Conservation (phyloP, 441 rosid species). For the Eutrema salsugineum region DNA sequence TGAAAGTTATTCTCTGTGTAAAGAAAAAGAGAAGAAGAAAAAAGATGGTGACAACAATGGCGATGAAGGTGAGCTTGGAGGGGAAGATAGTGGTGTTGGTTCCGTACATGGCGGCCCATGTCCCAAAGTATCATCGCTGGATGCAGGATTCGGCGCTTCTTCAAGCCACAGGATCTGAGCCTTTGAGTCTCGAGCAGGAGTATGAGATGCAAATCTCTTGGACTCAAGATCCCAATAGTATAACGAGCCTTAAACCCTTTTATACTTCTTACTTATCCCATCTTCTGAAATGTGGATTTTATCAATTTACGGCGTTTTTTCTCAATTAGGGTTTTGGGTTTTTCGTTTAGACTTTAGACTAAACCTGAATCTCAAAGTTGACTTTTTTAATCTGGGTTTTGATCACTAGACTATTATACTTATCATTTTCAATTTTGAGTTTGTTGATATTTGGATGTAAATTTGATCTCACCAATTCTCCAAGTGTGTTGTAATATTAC, state of each 20-base stretch:
- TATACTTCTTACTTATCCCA: neutral
- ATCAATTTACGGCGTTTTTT: neutral
- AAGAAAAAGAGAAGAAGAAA: neutral
- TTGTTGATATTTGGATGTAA: neutral
- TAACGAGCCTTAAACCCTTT: neutral
- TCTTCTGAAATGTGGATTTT: neutral
- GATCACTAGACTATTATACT: neutral
- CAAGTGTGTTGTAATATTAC: neutral
- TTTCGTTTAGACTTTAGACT: neutral
- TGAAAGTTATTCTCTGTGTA: neutral
- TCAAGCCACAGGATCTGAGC: conserved; percentile 85
- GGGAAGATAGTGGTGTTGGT: conserved; percentile 73
- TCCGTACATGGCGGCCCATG: conserved; percentile 81
- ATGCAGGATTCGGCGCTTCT: conserved; percentile 90
- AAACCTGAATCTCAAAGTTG: neutral
- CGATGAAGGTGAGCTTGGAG: conserved; percentile 63
- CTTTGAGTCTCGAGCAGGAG: conserved; percentile 82
- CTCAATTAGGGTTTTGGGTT: conserved; percentile 14
- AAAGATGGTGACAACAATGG: conserved; percentile 1
- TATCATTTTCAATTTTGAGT: neutral
- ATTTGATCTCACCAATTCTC: neutral
- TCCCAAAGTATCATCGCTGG: conserved; percentile 79
- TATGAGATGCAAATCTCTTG: conserved; percentile 83
- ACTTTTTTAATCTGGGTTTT: neutral
- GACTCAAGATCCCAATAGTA: conserved; percentile 88